Conservation (phyloP, 371 early-diverging fungal genomes). For the Batkoa obscura region DNA sequence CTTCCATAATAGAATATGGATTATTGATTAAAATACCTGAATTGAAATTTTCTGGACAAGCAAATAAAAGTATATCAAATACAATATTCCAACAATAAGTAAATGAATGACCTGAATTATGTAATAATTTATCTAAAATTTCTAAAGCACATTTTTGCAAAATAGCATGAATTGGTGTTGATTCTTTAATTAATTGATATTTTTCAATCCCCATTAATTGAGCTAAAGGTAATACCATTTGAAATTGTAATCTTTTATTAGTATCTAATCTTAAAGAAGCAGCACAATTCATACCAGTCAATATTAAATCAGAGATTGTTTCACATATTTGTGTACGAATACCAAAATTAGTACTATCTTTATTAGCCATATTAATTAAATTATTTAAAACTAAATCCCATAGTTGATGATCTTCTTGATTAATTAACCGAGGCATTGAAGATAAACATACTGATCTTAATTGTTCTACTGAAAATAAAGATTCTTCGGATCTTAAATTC, state of each 20-base stretch:
- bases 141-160: slow-evolving; percentile 73
- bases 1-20: neutral
- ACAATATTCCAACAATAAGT: slow-evolving; percentile 72
- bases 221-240: slow-evolving; percentile 5
- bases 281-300: slow-evolving; percentile 35
- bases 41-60: slow-evolving; percentile 20
- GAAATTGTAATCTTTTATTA: slow-evolving; percentile 7
- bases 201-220: slow-evolving; percentile 4
- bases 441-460: slow-evolving; percentile 47
- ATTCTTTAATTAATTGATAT: neutral
- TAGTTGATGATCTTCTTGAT: slow-evolving; percentile 17
- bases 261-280: slow-evolving; percentile 1
- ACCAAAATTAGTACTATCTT: slow-evolving; percentile 17
- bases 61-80: slow-evolving; percentile 65
- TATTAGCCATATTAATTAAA: slow-evolving; percentile 63
- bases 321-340: slow-evolving; percentile 71
- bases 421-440: slow-evolving; percentile 47
- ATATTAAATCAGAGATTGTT: slow-evolving; percentile 55
- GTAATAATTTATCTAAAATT: slow-evolving; percentile 71
- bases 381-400: slow-evolving; percentile 60
- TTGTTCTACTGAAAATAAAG: slow-evolving; percentile 68
- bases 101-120: slow-evolving; percentile 78
- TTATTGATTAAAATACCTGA: neutral
- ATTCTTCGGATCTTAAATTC: slow-evolving; percentile 41
- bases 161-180: slow-evolving; percentile 21